These are phyloP conservation scores for Aegilops sharonensis DNA, from an alignment of 176 grass and related monocot species.

Conservation along the genomic window DNA sequence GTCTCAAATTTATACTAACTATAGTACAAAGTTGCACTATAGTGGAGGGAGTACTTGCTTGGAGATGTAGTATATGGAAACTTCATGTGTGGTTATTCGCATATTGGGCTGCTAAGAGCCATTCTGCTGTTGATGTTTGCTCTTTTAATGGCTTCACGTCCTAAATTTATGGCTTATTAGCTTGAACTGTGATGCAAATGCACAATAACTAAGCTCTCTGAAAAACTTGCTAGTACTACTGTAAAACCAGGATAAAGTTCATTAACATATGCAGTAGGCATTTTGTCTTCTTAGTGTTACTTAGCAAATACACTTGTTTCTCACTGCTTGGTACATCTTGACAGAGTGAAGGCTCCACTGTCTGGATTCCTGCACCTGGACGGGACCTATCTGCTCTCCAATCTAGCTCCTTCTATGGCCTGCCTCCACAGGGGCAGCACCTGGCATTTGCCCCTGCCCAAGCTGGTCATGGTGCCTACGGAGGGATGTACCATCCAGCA, in stretches of 20 bases:
- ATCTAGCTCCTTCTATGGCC: conserved; percentile 55
- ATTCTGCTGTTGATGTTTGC: background rate
- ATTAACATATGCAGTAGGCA: background rate
- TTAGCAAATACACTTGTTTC: background rate
- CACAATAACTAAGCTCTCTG: background rate
- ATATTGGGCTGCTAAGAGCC: background rate
- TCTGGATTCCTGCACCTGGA: conserved; percentile 73
- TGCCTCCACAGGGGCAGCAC: conserved; percentile 68
- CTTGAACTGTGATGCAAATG: background rate
- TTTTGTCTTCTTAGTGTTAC: background rate
- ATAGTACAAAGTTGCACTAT: no score
- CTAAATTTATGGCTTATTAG: conserved; percentile 12
- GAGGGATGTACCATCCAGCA: conserved; percentile 74
- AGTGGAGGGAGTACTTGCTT: background rate
- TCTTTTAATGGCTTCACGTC: background rate
- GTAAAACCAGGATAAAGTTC: background rate
- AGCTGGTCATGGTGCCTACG: conserved; percentile 48
- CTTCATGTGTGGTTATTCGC: background rate
- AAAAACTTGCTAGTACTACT: background rate
- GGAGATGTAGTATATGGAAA: background rate
- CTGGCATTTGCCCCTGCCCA: conserved; percentile 68
- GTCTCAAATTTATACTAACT: no score
- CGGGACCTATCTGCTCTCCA: conserved; percentile 69
- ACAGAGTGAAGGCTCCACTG: conserved; percentile 58
- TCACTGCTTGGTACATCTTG: conserved; percentile 18